A percentile compares a stretch with the other conserved stretches of the same genome.
Evolutionary conservation across 2,329 filamentous ascomycete species (phyloP).

Genomic region (Exutisphaerella laricina): DNA sequence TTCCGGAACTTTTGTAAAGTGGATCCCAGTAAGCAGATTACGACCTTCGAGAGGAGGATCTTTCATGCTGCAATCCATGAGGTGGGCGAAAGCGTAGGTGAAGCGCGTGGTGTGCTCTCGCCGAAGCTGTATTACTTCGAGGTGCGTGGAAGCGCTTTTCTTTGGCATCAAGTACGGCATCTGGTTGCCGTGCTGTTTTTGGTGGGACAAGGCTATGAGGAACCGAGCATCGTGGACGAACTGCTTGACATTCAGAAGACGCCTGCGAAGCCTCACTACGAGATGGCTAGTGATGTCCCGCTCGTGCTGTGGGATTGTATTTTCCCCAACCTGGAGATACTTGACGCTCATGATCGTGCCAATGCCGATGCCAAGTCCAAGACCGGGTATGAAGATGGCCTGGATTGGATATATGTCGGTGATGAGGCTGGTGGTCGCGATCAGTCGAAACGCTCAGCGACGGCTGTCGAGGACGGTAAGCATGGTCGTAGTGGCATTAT

Average conservation of each 20-base stretch:
- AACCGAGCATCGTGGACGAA: constrained; percentile 63
- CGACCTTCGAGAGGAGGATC: constrained; percentile 73
- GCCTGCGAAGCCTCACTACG: constrained; percentile 75
- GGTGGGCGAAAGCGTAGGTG: constrained; percentile 37
- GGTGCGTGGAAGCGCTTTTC: constrained; percentile 82
- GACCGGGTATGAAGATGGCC: constrained; percentile 49
- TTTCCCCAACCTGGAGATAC: constrained; percentile 56
- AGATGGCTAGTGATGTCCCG: constrained; percentile 84
- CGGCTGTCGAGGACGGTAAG: constrained; percentile 50
- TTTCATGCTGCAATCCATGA: constrained; percentile 74
- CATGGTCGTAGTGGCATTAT: constrained; percentile 62
- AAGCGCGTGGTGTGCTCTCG: constrained; percentile 5
- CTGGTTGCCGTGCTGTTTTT: constrained; percentile 92
- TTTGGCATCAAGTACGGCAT: constrained; percentile 97
- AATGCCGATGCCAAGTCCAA: constrained; percentile 33
- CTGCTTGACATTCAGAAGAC: constrained; percentile 67
- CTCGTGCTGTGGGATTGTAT: constrained; percentile 95
- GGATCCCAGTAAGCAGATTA: constrained; percentile 82
- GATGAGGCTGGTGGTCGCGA: constrained; percentile 49
- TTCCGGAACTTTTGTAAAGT: constrained; percentile 97
- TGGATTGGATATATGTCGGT: constrained; percentile 75
- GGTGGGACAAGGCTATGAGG: constrained; percentile 81
- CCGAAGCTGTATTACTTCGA: constrained; percentile 80
- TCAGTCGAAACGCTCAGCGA: constrained; percentile 25
- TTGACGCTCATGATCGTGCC: constrained; percentile 34